phyloP scores from a whole-genome alignment of 2,329 filamentous ascomycete genomes.

The Chalaropsis ovoidea region DNA sequence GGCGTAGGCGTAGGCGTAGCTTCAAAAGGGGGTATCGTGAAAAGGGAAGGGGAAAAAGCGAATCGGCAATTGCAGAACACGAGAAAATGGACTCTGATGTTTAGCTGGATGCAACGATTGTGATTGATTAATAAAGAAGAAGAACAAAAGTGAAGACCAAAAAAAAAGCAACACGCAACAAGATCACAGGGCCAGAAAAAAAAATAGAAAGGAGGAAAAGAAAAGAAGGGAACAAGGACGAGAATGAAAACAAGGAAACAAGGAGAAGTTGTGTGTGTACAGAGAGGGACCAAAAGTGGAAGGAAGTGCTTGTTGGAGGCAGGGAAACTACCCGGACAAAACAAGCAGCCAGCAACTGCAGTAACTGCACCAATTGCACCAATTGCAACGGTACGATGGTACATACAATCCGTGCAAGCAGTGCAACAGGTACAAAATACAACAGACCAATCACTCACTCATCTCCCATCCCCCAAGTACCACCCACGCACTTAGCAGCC shows the following conservation, averaged over 20 bases:
- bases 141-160: slow-evolving; percentile 15
- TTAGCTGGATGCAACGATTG: slow-evolving; percentile 18
- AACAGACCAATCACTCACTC: not conserved
- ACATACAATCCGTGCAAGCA: not conserved
- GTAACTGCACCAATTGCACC: not conserved
- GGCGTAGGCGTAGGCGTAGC: slow-evolving; percentile 18
- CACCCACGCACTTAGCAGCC: not conserved
- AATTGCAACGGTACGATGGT: not conserved
- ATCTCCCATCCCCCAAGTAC: not conserved
- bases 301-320: slow-evolving; percentile 15
- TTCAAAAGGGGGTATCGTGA: slow-evolving; percentile 26
- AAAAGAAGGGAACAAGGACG: slow-evolving; percentile 9
- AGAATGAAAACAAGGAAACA: slow-evolving; percentile 18
- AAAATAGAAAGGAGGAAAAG: slow-evolving; percentile 18
- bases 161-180: slow-evolving; percentile 6
- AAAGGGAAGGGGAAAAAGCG: slow-evolving; percentile 20
- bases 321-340: slow-evolving; percentile 11
- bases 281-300: slow-evolving; percentile 9
- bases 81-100: slow-evolving; percentile 11
- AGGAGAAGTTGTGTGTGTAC: slow-evolving; percentile 3
- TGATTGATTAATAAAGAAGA: slow-evolving; percentile 17
- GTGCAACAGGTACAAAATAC: not conserved
- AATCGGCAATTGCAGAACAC: slow-evolving; percentile 19
- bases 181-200: slow-evolving; percentile 11
- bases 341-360: not conserved